These are phyloP conservation scores for Coniella vitis DNA, from an alignment of 2,329 filamentous ascomycete species.

Conservation along the genomic window DNA sequence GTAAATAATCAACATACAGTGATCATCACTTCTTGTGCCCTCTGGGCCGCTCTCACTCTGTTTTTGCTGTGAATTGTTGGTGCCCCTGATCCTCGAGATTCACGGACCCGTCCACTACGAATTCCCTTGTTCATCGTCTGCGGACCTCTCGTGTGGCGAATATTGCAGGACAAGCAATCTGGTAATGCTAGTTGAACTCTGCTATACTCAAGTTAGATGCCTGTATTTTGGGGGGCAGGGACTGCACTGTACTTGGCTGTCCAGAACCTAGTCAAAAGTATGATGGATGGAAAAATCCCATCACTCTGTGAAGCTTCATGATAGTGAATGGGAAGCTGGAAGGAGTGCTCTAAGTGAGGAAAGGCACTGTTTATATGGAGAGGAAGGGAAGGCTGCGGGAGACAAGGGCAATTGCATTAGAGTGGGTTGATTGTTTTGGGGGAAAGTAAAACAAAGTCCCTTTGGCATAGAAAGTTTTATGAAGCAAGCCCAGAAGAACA, in stretches of 20 bases:
- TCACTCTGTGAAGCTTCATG: not conserved
- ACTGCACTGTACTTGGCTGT: not conserved
- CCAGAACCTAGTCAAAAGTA: not conserved
- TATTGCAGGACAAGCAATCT: slow-evolving; percentile 6
- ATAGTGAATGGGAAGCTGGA: not conserved
- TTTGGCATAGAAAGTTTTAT: slow-evolving; percentile 18
- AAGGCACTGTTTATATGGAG: not conserved
- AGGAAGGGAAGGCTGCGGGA: not conserved
- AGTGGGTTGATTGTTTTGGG: not conserved
- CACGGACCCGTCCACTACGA: not conserved
- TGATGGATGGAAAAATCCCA: not conserved
- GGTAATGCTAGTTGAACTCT: slow-evolving; percentile 2
- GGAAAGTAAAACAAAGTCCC: slow-evolving; percentile 13
- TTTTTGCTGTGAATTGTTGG: not conserved
- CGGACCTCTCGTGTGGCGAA: not conserved
- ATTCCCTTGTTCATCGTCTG: not conserved
- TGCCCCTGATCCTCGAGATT: slow-evolving; percentile 1
- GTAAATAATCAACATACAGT: slow-evolving; percentile 17
- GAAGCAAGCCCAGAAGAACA: slow-evolving; percentile 9
- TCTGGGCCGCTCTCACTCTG: slow-evolving; percentile 2
- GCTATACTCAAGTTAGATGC: not conserved
- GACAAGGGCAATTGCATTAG: slow-evolving; percentile 15
- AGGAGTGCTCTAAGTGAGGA: not conserved
- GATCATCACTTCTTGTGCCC: slow-evolving; percentile 5
- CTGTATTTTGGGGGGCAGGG: not conserved